Percentiles rank a stretch among this genome's conserved stretches.
These are phyloP conservation scores for Albophoma yamanashiensis DNA, from an alignment of 2,329 filamentous ascomycete genomes.

Conservation along the genomic window DNA sequence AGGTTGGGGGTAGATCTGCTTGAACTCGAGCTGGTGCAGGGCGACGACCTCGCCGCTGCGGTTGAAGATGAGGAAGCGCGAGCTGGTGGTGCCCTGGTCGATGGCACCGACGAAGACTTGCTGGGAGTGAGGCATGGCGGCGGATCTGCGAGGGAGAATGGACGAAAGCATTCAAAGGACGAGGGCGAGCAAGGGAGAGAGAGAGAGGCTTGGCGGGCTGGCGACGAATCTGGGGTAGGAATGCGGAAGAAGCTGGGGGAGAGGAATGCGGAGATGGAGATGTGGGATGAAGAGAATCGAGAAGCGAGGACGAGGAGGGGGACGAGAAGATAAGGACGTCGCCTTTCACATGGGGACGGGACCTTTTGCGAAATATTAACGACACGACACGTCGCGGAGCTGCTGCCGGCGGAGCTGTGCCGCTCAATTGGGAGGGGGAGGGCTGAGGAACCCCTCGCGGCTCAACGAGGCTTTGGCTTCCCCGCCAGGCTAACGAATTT, in stretches of 20 bases:
- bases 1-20: constrained; percentile 62
- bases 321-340: not conserved
- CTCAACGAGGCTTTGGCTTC: not conserved
- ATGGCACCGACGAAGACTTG: constrained; percentile 60
- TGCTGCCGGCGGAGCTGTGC: not conserved
- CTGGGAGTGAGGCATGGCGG: constrained; percentile 20
- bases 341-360: not conserved
- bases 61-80: constrained; percentile 71
- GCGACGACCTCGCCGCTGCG: constrained; percentile 57
- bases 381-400: not conserved
- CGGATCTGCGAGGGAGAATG: constrained; percentile 10
- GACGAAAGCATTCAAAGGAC: constrained; percentile 13
- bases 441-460: not conserved
- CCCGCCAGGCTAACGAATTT: not conserved
- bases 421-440: not conserved
- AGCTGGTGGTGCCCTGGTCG: constrained; percentile 71
- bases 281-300: not conserved
- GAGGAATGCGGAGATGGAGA: not conserved
- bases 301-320: not conserved
- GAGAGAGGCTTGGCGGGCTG: not conserved
- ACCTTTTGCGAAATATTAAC: not conserved
- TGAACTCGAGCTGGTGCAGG: constrained; percentile 66
- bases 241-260: not conserved
- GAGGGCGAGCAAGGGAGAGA: not conserved
- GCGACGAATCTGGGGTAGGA: not conserved